These are phyloP conservation scores for Cochlearia excelsa DNA, from an alignment of 345 rosid species.

Conservation along the genomic window DNA sequence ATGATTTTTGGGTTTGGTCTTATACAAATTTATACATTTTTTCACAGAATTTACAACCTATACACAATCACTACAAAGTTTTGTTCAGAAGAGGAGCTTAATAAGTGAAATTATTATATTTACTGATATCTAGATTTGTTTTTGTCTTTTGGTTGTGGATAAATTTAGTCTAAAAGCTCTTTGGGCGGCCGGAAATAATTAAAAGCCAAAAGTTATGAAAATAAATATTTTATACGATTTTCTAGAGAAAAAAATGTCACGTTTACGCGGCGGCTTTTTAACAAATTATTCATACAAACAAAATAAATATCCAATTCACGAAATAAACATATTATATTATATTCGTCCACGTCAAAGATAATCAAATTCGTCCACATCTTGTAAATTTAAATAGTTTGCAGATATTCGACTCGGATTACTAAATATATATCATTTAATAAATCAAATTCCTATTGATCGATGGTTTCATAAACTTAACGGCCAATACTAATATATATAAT, in stretches of 20 bases:
- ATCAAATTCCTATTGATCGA: too few species aligned
- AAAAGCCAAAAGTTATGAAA: conserved; percentile 19
- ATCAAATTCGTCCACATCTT: too few species aligned
- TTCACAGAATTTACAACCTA: too few species aligned
- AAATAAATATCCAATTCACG: neutral
- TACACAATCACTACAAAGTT: too few species aligned
- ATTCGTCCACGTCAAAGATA: neutral
- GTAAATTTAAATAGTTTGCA: too few species aligned
- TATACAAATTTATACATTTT: neutral
- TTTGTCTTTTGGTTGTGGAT: conserved; percentile 5
- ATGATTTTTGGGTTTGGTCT: neutral
- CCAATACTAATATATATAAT: too few species aligned
- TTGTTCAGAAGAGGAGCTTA: too few species aligned
- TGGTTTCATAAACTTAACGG: too few species aligned
- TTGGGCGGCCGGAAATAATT: conserved; percentile 28
- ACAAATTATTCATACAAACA: neutral
- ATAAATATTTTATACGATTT: conserved; percentile 15
- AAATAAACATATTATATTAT: conserved; percentile 2
- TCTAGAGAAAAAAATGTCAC: conserved; percentile 16
- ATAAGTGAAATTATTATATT: too few species aligned
- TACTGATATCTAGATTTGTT: neutral
- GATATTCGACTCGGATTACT: too few species aligned
- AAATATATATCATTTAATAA: too few species aligned
- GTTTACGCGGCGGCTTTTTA: neutral
- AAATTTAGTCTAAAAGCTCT: conserved; percentile 26